Percentiles rank a stretch among this genome's conserved stretches.
These are phyloP conservation scores for Cucurbita ficifolia DNA, from an alignment of 306 rosid genomes.

Conservation along the genomic window DNA sequence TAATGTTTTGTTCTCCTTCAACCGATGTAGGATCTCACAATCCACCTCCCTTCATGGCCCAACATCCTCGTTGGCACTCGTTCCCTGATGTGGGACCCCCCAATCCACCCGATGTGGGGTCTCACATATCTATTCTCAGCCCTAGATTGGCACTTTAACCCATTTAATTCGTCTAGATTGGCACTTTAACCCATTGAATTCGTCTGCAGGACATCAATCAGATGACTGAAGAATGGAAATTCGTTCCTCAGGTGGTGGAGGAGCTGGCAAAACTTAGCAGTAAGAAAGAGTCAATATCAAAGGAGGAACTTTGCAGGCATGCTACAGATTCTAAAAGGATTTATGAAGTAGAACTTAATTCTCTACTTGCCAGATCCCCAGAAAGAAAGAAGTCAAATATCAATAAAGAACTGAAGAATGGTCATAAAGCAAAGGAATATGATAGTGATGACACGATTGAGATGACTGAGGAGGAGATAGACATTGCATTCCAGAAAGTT, in stretches of 20 bases:
- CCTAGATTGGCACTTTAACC: not conserved
- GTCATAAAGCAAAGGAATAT: slow-evolving; percentile 15
- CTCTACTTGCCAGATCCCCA: slow-evolving; percentile 18
- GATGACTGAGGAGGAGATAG: slow-evolving; percentile 86
- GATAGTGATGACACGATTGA: slow-evolving; percentile 82
- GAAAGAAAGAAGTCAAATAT: slow-evolving; percentile 8
- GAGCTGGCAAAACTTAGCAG: slow-evolving; percentile 55
- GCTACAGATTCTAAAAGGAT: slow-evolving; percentile 48
- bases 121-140: not conserved
- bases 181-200: not conserved
- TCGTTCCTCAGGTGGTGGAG: slow-evolving; percentile 61
- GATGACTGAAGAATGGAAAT: slow-evolving; percentile 63
- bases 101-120: too few species aligned
- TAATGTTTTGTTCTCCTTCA: too few species aligned
- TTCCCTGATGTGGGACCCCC: too few species aligned
- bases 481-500: slow-evolving; percentile 40
- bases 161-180: not conserved
- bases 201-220: slow-evolving; percentile 36
- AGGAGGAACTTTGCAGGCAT: slow-evolving; percentile 45
- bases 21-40: too few species aligned
- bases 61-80: too few species aligned
- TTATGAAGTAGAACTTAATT: slow-evolving; percentile 48
- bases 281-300: slow-evolving; percentile 22
- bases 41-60: too few species aligned
- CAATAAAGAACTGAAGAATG: not conserved